Conservation (phyloP, 306 rosid species). For the Ceratonia siliqua region DNA sequence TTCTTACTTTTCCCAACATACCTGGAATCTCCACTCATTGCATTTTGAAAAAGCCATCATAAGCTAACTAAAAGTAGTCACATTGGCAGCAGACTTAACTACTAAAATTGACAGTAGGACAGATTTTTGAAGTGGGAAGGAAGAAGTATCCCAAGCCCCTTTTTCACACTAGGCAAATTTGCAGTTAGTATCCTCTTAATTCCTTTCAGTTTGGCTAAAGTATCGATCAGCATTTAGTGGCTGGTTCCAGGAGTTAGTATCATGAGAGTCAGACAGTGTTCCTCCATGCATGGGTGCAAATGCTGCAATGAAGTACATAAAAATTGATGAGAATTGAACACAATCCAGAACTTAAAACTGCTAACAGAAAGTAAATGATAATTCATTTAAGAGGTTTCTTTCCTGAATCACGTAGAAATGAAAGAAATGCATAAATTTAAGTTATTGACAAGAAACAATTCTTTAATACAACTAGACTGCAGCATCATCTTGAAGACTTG, state of each 20-base stretch:
- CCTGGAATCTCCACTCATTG: constrained; percentile 2
- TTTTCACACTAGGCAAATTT: neutral
- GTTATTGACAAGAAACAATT: constrained; percentile 11
- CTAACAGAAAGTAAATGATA: neutral
- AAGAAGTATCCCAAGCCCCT: constrained; percentile 7
- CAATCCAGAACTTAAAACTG: constrained; percentile 9
- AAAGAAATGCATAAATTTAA: constrained; percentile 15
- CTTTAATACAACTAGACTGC: neutral
- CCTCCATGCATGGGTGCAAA: constrained; percentile 84
- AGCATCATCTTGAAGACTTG: neutral
- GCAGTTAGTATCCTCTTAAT: constrained; percentile 29
- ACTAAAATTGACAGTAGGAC: neutral
- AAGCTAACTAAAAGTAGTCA: neutral
- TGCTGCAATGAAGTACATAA: constrained; percentile 53
- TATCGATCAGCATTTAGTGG: constrained; percentile 65
- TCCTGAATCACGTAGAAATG: constrained; percentile 10
- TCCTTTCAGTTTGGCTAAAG: constrained; percentile 53
- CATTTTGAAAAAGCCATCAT: neutral
- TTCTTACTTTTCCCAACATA: neutral
- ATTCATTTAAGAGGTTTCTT: neutral
- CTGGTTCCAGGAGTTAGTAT: constrained; percentile 46
- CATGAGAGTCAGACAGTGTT: constrained; percentile 33
- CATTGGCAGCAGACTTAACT: constrained; percentile 3
- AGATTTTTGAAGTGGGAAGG: constrained; percentile 10
- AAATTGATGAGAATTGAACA: constrained; percentile 21